Evolutionary conservation across 2,329 filamentous ascomycete species (phyloP), one percentile per base, ranked within the genome.

Genomic region (Stachybotrys elegans): DNA sequence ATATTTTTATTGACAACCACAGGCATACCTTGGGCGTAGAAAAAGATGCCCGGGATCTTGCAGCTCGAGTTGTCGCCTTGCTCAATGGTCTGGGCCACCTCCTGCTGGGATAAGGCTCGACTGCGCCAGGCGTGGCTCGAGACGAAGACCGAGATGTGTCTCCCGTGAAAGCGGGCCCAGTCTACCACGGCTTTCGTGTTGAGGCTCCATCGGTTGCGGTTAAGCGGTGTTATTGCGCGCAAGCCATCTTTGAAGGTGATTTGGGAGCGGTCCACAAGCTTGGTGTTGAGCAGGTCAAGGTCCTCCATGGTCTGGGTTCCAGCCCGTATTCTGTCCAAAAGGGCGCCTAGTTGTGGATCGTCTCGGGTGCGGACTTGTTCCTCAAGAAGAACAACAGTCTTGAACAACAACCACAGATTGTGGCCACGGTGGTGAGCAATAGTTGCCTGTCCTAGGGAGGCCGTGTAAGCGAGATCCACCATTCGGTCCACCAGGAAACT

Each of bases 1-100:
- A 22, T 45, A 45, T 48, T 48, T 36, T 45, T 48, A 34, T 48
- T 48, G 19, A 48, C 40, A 35, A 48, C 46, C 16, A 48, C 40
- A 35, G 46, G 46, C 43, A 48, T 48, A 6, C 40, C 43, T 39
- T 48, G 40, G 40, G 46, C 40, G 27, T 49, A 48, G 43, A 46
- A 46, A 35, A 48, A 48, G 23, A 48, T 21, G 6, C 46, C 43
- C 11, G 36, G 43, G 40, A 48, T 34, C 36, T 48, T 45, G 21
- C 46, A 48, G 35, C 22, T 42, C 22, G 43, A 48, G 37, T 43
- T 34, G 25, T 48, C 41, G 3, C 46, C 46, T 32, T 48, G 36
- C 14, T 46, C 44, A 22, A 49, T 44, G 20, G 47, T 42, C 42
- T 44, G 47, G 22, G 44, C 42, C 6, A 49, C 13, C 38, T 44